Evolutionary conservation across 306 rosid species (phyloP).

Genomic region (Clitoria ternatea): DNA sequence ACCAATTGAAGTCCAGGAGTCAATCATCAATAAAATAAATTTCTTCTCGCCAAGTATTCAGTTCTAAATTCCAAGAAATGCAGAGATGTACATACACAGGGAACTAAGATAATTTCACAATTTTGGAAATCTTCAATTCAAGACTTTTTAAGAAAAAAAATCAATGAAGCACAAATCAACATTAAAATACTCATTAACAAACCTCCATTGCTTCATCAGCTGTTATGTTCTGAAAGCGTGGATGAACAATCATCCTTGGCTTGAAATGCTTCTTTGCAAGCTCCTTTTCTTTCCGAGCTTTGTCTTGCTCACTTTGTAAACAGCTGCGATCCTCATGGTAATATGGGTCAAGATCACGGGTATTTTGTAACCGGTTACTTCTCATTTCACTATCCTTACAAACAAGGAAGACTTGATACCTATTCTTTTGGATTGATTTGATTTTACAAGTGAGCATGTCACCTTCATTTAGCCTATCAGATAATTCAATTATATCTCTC

Average conservation of each 20-base stretch:
- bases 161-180: background rate
- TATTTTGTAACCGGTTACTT: slow-evolving; percentile 60
- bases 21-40: background rate
- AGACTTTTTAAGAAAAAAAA: no score
- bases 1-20: background rate
- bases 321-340: slow-evolving; percentile 80
- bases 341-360: slow-evolving; percentile 55
- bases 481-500: slow-evolving; percentile 77
- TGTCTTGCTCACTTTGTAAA: slow-evolving; percentile 75
- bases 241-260: slow-evolving; percentile 98
- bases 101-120: slow-evolving; percentile 1
- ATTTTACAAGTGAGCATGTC: slow-evolving; percentile 95
- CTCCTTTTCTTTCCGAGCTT: slow-evolving; percentile 88
- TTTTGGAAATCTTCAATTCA: background rate
- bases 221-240: slow-evolving; percentile 93
- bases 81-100: background rate
- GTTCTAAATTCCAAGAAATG: background rate
- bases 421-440: slow-evolving; percentile 89
- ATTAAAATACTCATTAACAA: slow-evolving; percentile 22
- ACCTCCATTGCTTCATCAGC: slow-evolving; percentile 98
- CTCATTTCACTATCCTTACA: slow-evolving; percentile 92
- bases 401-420: slow-evolving; percentile 90
- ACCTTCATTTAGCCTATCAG: slow-evolving; percentile 82
- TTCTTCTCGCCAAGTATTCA: background rate
- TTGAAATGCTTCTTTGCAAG: slow-evolving; percentile 91